Evolutionary conservation across 805 yeast genomes (phyloP).

Genomic region (Starmera amethionina): DNA sequence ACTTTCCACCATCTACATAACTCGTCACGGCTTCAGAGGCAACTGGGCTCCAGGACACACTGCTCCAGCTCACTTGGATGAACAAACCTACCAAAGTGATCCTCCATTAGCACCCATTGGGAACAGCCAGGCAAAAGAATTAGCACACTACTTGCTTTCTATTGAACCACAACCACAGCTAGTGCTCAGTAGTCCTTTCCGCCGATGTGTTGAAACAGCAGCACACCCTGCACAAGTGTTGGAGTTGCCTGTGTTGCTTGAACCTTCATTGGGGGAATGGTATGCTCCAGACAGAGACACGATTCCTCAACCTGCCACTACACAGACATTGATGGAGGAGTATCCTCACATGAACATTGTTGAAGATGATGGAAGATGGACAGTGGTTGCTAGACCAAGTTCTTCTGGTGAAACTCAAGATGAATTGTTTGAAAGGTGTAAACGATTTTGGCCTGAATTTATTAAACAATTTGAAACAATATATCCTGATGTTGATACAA

Average conservation of each 20-base stretch:
- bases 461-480: conserved; percentile 45
- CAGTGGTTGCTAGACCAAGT: conserved; percentile 51
- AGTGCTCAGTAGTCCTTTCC: conserved; percentile 76
- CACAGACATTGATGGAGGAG: conserved; percentile 35
- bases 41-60: conserved; percentile 75
- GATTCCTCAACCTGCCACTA: conserved; percentile 61
- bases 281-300: conserved; percentile 58
- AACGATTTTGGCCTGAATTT: conserved; percentile 42
- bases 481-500: conserved; percentile 49
- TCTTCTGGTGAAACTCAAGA: conserved; percentile 63
- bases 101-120: conserved; percentile 87
- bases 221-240: conserved; percentile 55
- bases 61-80: conserved; percentile 41
- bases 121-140: conserved; percentile 73
- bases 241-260: conserved; percentile 52
- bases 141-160: conserved; percentile 50
- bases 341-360: conserved; percentile 29
- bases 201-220: conserved; percentile 79
- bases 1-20: conserved; percentile 53
- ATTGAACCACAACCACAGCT: conserved; percentile 53
- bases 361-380: conserved; percentile 36
- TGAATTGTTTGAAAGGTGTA: conserved; percentile 58
- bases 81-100: conserved; percentile 87
- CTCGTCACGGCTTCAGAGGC: conserved; percentile 84
- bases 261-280: conserved; percentile 91